phyloP scores from a whole-genome alignment of 768 basidiomycete species.

The Coprinopsis strossmayeri region DNA sequence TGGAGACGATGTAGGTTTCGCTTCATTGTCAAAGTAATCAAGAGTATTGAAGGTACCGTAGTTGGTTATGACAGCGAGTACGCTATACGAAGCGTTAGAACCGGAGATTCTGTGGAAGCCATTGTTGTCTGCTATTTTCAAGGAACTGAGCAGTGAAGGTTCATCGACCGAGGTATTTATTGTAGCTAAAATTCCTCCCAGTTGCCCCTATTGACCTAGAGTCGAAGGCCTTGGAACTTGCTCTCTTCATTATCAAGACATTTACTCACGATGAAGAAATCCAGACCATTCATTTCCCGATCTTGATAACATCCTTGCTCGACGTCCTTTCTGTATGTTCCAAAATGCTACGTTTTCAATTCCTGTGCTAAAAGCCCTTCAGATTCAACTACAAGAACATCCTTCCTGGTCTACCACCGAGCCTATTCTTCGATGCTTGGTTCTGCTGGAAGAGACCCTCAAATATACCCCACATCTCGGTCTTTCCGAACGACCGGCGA shows the following conservation, averaged over 20 bases:
- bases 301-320: conserved; percentile 64
- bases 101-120: conserved; percentile 84
- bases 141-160: conserved; percentile 43
- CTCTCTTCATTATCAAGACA: conserved; percentile 63
- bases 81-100: conserved; percentile 89
- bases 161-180: conserved; percentile 38
- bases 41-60: conserved; percentile 21
- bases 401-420: conserved; percentile 24
- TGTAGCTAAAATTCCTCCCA: background rate
- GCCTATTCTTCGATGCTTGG: conserved; percentile 33
- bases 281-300: conserved; percentile 70
- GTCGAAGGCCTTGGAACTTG: conserved; percentile 56
- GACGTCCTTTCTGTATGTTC: conserved; percentile 52
- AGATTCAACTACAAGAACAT: conserved; percentile 6
- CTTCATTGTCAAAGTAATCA: background rate
- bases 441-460: conserved; percentile 49
- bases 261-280: conserved; percentile 91
- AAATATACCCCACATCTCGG: conserved; percentile 43
- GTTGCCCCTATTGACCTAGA: background rate
- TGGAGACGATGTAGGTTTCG: conserved; percentile 51
- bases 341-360: background rate
- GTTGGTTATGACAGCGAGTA: conserved; percentile 78
- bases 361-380: background rate
- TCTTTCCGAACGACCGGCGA: conserved; percentile 44
- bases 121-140: conserved; percentile 50